Base-by-base conservation (phyloP, 2,329 filamentous ascomycete species). In the Trichoderma hamatum region DNA sequence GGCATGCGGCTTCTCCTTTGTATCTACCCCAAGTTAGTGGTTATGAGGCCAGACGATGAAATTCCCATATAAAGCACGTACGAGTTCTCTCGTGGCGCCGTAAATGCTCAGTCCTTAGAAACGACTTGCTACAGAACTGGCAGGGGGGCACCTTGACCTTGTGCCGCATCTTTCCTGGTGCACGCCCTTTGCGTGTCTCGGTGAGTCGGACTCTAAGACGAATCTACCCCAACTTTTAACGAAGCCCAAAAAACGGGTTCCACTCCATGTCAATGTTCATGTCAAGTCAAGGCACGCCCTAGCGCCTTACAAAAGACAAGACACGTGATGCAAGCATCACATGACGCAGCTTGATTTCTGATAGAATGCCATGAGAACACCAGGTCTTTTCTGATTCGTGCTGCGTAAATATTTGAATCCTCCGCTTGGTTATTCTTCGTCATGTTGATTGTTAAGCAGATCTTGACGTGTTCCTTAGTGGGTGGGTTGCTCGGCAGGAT, bases 71-170 rank as follows among this genome's bases (percentile, higher is more conserved):
- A 5, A 36, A 30, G 32, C 26, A 11, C 63, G 9, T 49, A 66
- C 63, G 63, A 5, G 63, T 67, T 67, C 63, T 67, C 39, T 67
- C 63, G 36, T 67, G 63, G 21, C 63, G 63, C 10, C 63, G 52
- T 30, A 67, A 51, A 32, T 67, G 63, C 21, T 67, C 63, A 6
- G 63, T 67, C 54, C 63, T 67, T 4, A 51, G 39, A 36, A 67
- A 67, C 16, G 39, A 58, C 39, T 58, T 67, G 39, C n/a, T 67
- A 39, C 63, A 67, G 54, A 51, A 67, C 16, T 51, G 30, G 54
- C 63, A 67, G 16, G 63, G 63, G 52, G 63, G 63, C 39, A 67
- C 63, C 14, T 58, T 67, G 54, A 67, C 63, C 36, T 67, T 67
- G 54, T 36, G 63, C 54, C 63, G 54, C 63, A 67, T 67, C 43